Percentiles rank a stretch among this genome's conserved stretches.
Evolutionary conservation across 805 yeast genomes (phyloP).

Genomic region (Candida michaelii): DNA sequence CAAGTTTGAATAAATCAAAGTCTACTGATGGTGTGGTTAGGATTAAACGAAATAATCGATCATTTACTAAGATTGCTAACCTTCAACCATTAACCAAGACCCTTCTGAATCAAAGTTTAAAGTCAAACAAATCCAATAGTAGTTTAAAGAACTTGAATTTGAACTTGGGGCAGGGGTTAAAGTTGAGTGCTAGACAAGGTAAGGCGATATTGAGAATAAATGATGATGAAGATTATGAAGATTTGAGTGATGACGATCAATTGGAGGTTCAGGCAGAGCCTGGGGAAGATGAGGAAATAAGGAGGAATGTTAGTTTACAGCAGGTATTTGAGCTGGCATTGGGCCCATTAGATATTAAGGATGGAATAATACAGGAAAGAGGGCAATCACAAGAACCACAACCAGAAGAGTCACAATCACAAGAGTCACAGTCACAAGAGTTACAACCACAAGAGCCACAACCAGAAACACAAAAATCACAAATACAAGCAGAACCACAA

Average conservation of each 20-base stretch:
- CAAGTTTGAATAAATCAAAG: slow-evolving; percentile 37
- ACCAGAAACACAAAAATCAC: background rate
- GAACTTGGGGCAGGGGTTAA: slow-evolving; percentile 26
- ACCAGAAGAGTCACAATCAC: background rate
- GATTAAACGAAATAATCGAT: slow-evolving; percentile 32
- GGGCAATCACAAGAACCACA: background rate
- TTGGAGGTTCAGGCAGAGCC: background rate
- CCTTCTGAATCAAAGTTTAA: slow-evolving; percentile 27
- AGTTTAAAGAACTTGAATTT: slow-evolving; percentile 33
- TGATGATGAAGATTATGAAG: slow-evolving; percentile 43
- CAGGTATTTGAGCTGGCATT: slow-evolving; percentile 18
- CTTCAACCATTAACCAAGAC: slow-evolving; percentile 40
- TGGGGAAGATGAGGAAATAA: background rate
- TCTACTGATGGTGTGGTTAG: slow-evolving; percentile 40
- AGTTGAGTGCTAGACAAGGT: slow-evolving; percentile 37
- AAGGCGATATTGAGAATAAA: slow-evolving; percentile 40
- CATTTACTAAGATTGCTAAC: slow-evolving; percentile 35
- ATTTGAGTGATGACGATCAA: slow-evolving; percentile 24
- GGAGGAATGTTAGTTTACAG: slow-evolving; percentile 14
- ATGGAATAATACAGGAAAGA: background rate
- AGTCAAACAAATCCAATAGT: slow-evolving; percentile 31
- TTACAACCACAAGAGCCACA: background rate
- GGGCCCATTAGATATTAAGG: slow-evolving; percentile 2
- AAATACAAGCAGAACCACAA: background rate
- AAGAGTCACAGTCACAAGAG: background rate